Evolutionary conservation across 169 alveolate species (phyloP).

Genomic region (Cryptosporidium muris): DNA sequence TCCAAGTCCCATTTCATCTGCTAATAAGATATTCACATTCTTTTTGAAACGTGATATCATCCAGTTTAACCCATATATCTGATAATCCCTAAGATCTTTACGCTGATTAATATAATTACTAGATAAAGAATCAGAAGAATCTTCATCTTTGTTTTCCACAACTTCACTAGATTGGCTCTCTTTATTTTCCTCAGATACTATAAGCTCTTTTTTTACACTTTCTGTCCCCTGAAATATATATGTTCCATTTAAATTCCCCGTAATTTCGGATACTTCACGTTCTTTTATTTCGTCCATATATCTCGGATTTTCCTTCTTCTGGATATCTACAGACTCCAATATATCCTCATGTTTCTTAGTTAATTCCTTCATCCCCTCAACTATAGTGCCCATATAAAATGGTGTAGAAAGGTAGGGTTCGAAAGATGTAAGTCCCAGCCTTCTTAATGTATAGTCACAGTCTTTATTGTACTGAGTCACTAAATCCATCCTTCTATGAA

Average conservation of each 20-base stretch:
- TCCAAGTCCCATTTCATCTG: slow-evolving; percentile 97
- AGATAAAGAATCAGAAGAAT: slow-evolving; percentile 4
- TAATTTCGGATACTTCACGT: not conserved
- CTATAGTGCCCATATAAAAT: slow-evolving; percentile 75
- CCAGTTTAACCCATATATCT: slow-evolving; percentile 95
- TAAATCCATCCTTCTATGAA: slow-evolving; percentile 81
- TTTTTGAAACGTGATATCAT: slow-evolving; percentile 92
- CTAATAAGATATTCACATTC: slow-evolving; percentile 91
- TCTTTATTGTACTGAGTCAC: slow-evolving; percentile 72
- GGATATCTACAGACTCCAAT: not conserved
- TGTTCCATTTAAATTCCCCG: not conserved
- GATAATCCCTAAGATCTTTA: slow-evolving; percentile 90
- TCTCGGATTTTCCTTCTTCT: slow-evolving; percentile 5
- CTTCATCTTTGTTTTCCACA: not conserved
- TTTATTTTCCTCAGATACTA: not conserved
- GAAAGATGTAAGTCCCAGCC: slow-evolving; percentile 85
- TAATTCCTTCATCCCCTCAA: slow-evolving; percentile 4
- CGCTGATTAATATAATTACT: slow-evolving; percentile 19
- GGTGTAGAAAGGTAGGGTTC: slow-evolving; percentile 90
- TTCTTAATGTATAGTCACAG: slow-evolving; percentile 76
- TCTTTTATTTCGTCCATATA: slow-evolving; percentile 5
- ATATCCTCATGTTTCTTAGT: slow-evolving; percentile 23
- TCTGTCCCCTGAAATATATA: not conserved
- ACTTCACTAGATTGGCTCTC: not conserved
- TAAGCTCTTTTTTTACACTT: not conserved